Evolutionary conservation across 169 alveolate species (phyloP), one percentile per base, ranked within the genome.

Genomic region (Plasmodium knowlesi): DNA sequence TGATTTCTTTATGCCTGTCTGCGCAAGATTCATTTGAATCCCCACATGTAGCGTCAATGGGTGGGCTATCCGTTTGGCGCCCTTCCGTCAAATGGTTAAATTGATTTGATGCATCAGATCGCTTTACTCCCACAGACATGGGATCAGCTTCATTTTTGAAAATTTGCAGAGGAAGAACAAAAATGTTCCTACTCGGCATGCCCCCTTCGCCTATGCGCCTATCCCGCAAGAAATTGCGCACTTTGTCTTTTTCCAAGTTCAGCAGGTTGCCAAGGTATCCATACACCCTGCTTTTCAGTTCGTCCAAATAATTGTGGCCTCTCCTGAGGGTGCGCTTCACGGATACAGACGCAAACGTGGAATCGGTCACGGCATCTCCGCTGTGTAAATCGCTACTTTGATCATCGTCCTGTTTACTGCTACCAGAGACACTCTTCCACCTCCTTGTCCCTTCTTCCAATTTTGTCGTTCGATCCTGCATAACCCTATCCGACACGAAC

Each of bases 401-500:
- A 9, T 72, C 53, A 30, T 2, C 57, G 1, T 8, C 22, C 0
- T 16, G 57, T 12, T 12, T 8, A 14, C 3, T 8, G 61, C 61
- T 50, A 50, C 61, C 61, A 4, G 22, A 50, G 61, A 50, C 22
- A 22, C 8, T 14, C 22, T 50, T 1, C 61, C 61, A 50, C 61
- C 22, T 50, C 6, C 12, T 14, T 9, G 19, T 4, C 61, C 61
- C 61, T 50, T 50, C 61, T 8, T 19, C 22, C 61, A 2, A 50
- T 3, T 50, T 12, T 16, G 22, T 2, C 5, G 19, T 14, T 50
- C 61, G 22, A 19, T 22, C 61, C 61, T 12, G 61, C 19, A 14
- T 88, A 37, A 88, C 57, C 70, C 34, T 88, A 41, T 34, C 34
- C 2, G 94, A 88, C 19, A 50, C 8, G 72, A 88, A 88, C 30